Base-by-base conservation (phyloP, 1,284 basidiomycete species). In the Thecaphora thlaspeos region DNA sequence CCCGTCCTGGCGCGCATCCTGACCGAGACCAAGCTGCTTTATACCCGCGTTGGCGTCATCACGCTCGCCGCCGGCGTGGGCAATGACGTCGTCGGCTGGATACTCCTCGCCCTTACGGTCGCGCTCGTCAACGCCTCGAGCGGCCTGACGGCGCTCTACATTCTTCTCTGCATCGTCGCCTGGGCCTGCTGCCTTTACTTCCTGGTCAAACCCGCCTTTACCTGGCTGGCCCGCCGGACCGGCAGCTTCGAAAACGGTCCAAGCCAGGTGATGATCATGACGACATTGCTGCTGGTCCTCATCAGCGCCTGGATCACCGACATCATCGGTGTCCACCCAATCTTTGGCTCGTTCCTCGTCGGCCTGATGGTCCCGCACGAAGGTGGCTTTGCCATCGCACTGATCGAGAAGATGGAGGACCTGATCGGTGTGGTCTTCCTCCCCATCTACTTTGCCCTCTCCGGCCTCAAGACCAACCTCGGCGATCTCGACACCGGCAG, bases 1-100 rank as follows among this genome's bases (percentile, higher is more conserved):
- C 80, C 84, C 0, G 93, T 98, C 4, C 83, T 97, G 4, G 96
- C 93, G 77, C 87, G 94, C 44, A 75, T 75, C 48, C 51, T 75
- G 24, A 64, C 68, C 44, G 81, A 83, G 50, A 81, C 82, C 39
- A 82, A 83, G 79, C 82, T 99, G 2, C 83, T 97, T 50, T 89
- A 94, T 61, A 95, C 91, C 8, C 89, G 87, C 0, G 92, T 98
- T 40, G 95, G 94, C 10, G 87, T 94, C 50, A 87, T 95, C 26
- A 91, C 90, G 4, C 84, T 98, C 4, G 89, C 89, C 1, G 94
- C 94, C 0, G 68, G 94, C 43, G 91, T 97, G 1, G 91, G 88
- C 3, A 96, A 95, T 79, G 93, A 87, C 61, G 82, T 87, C 41
- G 82, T 87, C 49, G 91, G 83, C 23, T 84, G 83, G 83, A 79